These are phyloP conservation scores for Alternaria sp. DNA, from an alignment of 2,329 filamentous ascomycete species.

Conservation along the genomic window DNA sequence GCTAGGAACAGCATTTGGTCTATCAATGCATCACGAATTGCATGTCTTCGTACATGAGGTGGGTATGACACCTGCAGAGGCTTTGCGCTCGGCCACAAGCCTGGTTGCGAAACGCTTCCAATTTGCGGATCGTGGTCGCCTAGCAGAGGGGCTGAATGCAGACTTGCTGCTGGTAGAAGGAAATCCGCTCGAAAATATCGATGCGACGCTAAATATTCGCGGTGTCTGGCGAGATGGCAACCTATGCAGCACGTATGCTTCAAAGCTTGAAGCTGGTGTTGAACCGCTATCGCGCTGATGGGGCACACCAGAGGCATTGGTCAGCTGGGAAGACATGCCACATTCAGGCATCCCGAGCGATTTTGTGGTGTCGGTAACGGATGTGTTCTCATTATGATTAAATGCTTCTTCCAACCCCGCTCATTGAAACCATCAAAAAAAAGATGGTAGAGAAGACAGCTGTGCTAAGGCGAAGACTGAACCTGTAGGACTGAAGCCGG, in stretches of 20 bases:
- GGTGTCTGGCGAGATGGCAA: slow-evolving; percentile 56
- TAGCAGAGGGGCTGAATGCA: slow-evolving; percentile 53
- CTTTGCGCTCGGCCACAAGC: slow-evolving; percentile 53
- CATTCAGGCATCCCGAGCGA: neutral
- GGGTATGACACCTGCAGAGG: slow-evolving; percentile 56
- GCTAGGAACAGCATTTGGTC: slow-evolving; percentile 56
- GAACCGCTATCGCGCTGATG: neutral
- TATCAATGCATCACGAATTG: slow-evolving; percentile 56
- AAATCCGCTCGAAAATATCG: slow-evolving; percentile 55
- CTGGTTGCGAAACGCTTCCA: slow-evolving; percentile 53
- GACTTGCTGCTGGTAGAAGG: slow-evolving; percentile 58
- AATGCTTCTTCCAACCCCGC: no score
- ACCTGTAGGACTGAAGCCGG: slow-evolving; percentile 26
- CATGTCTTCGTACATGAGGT: slow-evolving; percentile 53
- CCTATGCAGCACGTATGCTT: slow-evolving; percentile 38
- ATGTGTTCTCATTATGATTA: no score
- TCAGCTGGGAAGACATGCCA: neutral
- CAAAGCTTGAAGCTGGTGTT: slow-evolving; percentile 21
- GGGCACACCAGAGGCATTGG: neutral
- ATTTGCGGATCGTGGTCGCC: slow-evolving; percentile 53
- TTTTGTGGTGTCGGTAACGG: no score
- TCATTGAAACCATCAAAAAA: no score
- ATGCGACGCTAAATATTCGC: slow-evolving; percentile 53
- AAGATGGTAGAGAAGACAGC: slow-evolving; percentile 25
- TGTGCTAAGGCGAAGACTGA: slow-evolving; percentile 22